A percentile compares a stretch with the other conserved stretches of the same genome.
phyloP scores from a whole-genome alignment of 2,329 filamentous ascomycete genomes.

The Graphium sp. region DNA sequence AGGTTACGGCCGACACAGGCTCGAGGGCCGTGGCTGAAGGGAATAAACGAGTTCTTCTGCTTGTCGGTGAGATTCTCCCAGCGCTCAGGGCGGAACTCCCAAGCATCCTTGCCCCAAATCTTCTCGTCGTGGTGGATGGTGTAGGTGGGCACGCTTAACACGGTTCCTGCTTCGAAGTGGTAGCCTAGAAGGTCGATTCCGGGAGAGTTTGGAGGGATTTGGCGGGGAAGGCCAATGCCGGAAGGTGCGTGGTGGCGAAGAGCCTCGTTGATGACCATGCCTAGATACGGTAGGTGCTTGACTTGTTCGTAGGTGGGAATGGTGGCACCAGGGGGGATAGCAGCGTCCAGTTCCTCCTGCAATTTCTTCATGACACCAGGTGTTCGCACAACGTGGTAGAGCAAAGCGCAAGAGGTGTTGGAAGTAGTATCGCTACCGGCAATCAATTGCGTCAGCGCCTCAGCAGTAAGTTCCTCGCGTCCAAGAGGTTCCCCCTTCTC shows the following conservation, averaged over 20 bases:
- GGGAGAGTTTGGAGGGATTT: constrained; percentile 44
- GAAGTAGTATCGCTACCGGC: constrained; percentile 63
- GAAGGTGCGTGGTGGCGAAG: constrained; percentile 79
- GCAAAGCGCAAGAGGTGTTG: constrained; percentile 67
- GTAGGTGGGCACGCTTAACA: constrained; percentile 67
- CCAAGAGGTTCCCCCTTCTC: constrained; percentile 61
- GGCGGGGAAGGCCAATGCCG: constrained; percentile 66
- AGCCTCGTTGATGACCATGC: constrained; percentile 63
- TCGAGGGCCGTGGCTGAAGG: constrained; percentile 55
- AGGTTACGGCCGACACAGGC: constrained; percentile 67
- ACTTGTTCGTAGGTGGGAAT: constrained; percentile 61
- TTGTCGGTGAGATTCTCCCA: constrained; percentile 43
- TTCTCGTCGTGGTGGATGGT: constrained; percentile 62
- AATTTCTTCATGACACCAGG: constrained; percentile 57
- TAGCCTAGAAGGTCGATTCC: constrained; percentile 50
- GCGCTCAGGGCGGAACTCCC: constrained; percentile 50
- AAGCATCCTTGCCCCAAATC: constrained; percentile 51
- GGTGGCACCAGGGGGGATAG: constrained; percentile 39
- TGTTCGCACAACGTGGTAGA: constrained; percentile 58
- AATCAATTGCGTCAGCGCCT: constrained; percentile 79
- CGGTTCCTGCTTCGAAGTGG: constrained; percentile 57
- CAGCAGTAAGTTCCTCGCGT: constrained; percentile 67
- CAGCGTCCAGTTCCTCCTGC: constrained; percentile 58
- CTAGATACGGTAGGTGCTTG: constrained; percentile 59
- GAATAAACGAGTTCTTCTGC: constrained; percentile 61